Base-by-base conservation (phyloP, 768 basidiomycete genomes). In the Gautieria morchelliformis region DNA sequence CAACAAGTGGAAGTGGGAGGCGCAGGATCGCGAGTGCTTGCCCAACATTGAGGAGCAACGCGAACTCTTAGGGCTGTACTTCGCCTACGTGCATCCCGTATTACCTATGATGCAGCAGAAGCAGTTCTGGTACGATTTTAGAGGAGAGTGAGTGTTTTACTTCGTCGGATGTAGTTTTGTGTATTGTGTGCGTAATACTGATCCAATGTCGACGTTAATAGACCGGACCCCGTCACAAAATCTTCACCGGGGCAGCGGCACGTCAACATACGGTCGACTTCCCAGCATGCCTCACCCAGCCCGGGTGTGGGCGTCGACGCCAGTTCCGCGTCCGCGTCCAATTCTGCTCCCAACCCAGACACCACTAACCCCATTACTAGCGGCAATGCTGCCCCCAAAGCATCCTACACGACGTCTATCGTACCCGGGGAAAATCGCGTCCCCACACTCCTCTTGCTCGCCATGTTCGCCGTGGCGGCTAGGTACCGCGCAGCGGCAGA, bases 391-490 rank as follows among this genome's bases (percentile, higher is more conserved):
- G 14, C 35, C 14, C 35, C 35, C 35, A 19, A 46, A n/a, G 20
- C 12, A 46, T n/a, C 27, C 19, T 46, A 2, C 17, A n/a, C 45
- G 10, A 19, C 35, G 8, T 37, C 35, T 37, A 37, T 37, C 35
- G 14, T 37, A 3, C 35, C 35, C 49, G 32, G 51, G 11, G 51
- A 22, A 15, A 22, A 17, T 17, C 51, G 51, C 35, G 71, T 85
- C 17, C 80, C 89, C 3, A 70, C 80, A 6, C 75, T 92, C 4
- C 77, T 93, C 12, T 75, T 94, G 3, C 77, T 93, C 27, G 78
- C 81, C n/a, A 92, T 94, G 82, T 91, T 85, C 65, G 77, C 92
- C 17, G 75, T 89, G 50, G 87, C 91, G 2, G 83, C 89, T 2
- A 84, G 92, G 15, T 89, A 88, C 67, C 75, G 72, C 7, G 72